A percentile compares a stretch with the other conserved stretches of the same genome.
phyloP scores from a whole-genome alignment of 768 basidiomycete species.

The Hortiboletus campestris region DNA sequence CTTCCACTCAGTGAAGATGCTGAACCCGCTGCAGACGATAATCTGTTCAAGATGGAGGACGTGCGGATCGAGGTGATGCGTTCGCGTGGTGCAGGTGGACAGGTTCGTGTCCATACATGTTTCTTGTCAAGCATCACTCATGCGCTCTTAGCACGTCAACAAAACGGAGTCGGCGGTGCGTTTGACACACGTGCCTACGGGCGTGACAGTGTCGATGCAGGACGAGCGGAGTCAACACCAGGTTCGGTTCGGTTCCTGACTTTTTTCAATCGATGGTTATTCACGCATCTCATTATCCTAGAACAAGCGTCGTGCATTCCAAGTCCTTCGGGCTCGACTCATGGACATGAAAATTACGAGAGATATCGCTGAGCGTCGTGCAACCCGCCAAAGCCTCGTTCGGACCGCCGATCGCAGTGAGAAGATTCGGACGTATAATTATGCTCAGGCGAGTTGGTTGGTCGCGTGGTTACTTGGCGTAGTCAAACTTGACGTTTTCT shows the following conservation, averaged over 20 bases:
- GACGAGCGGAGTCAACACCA: slow-evolving; percentile 96
- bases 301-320: slow-evolving; percentile 93
- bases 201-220: slow-evolving; percentile 96
- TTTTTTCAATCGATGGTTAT: neutral
- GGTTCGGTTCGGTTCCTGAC: slow-evolving; percentile 37
- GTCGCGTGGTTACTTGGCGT: neutral
- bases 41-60: slow-evolving; percentile 81
- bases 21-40: slow-evolving; percentile 49
- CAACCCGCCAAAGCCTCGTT: slow-evolving; percentile 69
- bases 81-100: slow-evolving; percentile 94
- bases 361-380: slow-evolving; percentile 70
- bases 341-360: slow-evolving; percentile 74
- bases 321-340: slow-evolving; percentile 81
- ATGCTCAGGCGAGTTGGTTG: slow-evolving; percentile 58
- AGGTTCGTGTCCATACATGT: slow-evolving; percentile 46
- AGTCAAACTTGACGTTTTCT: neutral
- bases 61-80: slow-evolving; percentile 94
- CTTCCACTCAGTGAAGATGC: slow-evolving; percentile 75
- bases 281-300: slow-evolving; percentile 27
- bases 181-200: slow-evolving; percentile 87
- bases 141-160: slow-evolving; percentile 83
- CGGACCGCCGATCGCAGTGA: slow-evolving; percentile 85
- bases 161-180: slow-evolving; percentile 98
- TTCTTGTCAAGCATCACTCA: neutral
- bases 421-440: slow-evolving; percentile 96